Percentiles rank a stretch among this genome's conserved stretches.
Evolutionary conservation across 768 basidiomycete species (phyloP).

Genomic region (Neoboletus magnificus): DNA sequence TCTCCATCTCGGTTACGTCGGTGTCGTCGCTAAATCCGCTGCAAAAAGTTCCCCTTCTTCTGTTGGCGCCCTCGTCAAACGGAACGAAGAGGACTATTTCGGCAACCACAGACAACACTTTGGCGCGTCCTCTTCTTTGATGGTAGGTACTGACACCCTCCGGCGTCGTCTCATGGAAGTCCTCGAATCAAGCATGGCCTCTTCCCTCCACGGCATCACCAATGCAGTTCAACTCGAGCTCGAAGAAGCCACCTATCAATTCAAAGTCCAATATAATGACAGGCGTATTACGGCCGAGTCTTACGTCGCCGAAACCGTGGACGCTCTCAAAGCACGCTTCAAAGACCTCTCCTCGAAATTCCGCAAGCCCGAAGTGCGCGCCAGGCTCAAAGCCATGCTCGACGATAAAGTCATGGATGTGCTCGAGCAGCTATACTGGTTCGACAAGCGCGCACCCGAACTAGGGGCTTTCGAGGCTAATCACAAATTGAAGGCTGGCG

Average conservation of each 20-base stretch:
- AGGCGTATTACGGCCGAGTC: slow-evolving; percentile 91
- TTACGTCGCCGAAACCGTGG: slow-evolving; percentile 97
- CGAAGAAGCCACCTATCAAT: slow-evolving; percentile 96
- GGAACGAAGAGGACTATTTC: slow-evolving; percentile 69
- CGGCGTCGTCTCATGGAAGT: slow-evolving; percentile 94
- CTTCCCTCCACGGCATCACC: slow-evolving; percentile 90
- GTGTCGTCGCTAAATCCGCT: slow-evolving; percentile 85
- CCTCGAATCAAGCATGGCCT: slow-evolving; percentile 95
- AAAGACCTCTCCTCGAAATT: slow-evolving; percentile 83
- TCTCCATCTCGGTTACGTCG: slow-evolving; percentile 95
- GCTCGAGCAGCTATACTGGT: slow-evolving; percentile 96
- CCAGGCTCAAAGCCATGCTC: slow-evolving; percentile 86
- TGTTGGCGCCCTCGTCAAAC: slow-evolving; percentile 46
- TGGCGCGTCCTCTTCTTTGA: slow-evolving; percentile 57
- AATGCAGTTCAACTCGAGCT: slow-evolving; percentile 97
- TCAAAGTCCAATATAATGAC: slow-evolving; percentile 99
- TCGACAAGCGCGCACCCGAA: slow-evolving; percentile 81
- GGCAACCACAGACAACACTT: slow-evolving; percentile 59
- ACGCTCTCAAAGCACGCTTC: slow-evolving; percentile 86
- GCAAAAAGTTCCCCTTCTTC: slow-evolving; percentile 51
- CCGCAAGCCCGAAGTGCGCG: slow-evolving; percentile 83
- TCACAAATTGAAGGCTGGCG: slow-evolving; percentile 63
- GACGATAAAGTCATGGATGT: slow-evolving; percentile 98
- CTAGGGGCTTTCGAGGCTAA: slow-evolving; percentile 69
- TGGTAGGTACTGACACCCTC: slow-evolving; percentile 91